Base-by-base conservation (phyloP, 352 stramenopile genomes). In the Phytopythium oedochilum region DNA sequence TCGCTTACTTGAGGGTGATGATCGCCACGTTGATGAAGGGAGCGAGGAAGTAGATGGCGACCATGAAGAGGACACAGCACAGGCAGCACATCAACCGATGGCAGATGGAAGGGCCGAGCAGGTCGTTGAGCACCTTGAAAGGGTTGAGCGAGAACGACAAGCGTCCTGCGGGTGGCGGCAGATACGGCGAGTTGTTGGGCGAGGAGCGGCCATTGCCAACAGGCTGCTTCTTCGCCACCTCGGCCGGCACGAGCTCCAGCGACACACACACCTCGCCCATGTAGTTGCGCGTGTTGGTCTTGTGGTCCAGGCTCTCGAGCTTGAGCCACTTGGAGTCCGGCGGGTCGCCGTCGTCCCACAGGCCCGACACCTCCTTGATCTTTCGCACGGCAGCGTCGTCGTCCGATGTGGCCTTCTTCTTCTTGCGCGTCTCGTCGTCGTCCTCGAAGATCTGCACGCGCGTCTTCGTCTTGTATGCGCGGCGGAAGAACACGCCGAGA, bases 141-240 rank as follows among this genome's bases (percentile, higher is more conserved):
- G 90, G 90, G 63, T 97, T 97, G 55, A 95, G 73, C 15, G 78
- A 93, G 66, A 96, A 96, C 58, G 94, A 94, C 2, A 98, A 67
- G 10, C 94, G 79, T 10, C 92, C 93, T 25, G 83, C 83, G 11
- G 92, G 92, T 11, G 88, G 88, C 14, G 92, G 92, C 31, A 97
- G 71, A 63, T 96, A 96, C 29, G 93, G 93, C 53, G 94, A 94
- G 57, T 91, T 92, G 74, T 98, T 98, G 9, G 93, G 93, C 22
- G 94, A 78, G 29, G 70, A 84, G 11, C 92, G 83, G 32, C 91
- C 93, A n/a, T 75, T 68, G 53, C 92, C 93, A 28, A 92, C 85
- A 0, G 72, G 64, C 40, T 90, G 75, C 36, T 83, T 72, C 55
- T 91, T 86, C 0, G 91, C 88, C 23, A 86, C 83, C 36, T 97